phyloP scores from a whole-genome alignment of 2,329 filamentous ascomycete genomes.

The Beauveria sp. region DNA sequence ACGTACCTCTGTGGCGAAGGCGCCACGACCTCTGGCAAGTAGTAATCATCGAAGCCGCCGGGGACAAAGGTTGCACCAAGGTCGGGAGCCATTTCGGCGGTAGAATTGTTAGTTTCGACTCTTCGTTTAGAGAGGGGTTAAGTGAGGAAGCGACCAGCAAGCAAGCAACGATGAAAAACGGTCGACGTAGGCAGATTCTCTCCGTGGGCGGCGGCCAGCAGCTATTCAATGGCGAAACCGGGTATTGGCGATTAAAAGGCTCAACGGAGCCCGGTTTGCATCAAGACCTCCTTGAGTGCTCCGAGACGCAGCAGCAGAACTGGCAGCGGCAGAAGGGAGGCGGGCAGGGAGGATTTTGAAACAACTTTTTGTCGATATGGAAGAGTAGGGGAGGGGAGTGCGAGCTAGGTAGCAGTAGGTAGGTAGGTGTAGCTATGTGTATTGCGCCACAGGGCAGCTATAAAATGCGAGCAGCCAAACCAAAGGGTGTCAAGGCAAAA shows the following conservation, averaged over 20 bases:
- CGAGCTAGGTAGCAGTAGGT: background rate
- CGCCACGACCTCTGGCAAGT: constrained; percentile 52
- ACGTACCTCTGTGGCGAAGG: constrained; percentile 51
- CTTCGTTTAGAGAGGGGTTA: background rate
- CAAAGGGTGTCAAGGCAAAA: background rate
- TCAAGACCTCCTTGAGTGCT: background rate
- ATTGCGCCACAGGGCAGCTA: background rate
- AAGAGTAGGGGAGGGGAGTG: background rate
- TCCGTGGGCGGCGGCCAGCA: background rate
- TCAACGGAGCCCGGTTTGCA: background rate
- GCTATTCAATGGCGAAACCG: background rate
- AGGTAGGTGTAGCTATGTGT: background rate
- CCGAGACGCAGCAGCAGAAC: background rate
- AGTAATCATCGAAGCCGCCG: constrained; percentile 51
- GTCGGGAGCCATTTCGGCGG: constrained; percentile 9
- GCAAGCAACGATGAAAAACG: background rate
- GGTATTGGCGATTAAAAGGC: background rate
- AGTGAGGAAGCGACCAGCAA: background rate
- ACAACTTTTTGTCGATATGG: background rate
- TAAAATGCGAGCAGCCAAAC: background rate
- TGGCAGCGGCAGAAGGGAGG: background rate
- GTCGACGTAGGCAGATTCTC: background rate
- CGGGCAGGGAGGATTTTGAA: background rate
- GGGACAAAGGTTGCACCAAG: constrained; percentile 52
- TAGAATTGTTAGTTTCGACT: background rate